Percentiles rank a stretch among this genome's conserved stretches.
phyloP scores from a whole-genome alignment of 2,329 filamentous ascomycete genomes.

The Fusarium aywerte region DNA sequence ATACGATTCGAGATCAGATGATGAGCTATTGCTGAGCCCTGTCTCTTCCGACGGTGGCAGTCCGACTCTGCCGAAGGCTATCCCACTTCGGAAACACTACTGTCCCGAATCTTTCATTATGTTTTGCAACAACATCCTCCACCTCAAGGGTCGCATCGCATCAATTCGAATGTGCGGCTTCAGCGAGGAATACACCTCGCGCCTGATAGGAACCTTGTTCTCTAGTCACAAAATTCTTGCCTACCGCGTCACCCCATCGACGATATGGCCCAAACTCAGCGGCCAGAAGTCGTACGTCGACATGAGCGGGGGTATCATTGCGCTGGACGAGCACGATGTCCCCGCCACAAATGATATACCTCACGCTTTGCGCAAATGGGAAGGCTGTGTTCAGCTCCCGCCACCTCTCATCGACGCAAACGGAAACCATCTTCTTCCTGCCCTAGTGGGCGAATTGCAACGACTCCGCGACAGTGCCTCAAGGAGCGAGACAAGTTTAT shows the following conservation, averaged over 20 bases:
- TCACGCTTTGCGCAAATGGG: slow-evolving; percentile 3
- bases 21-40: neutral
- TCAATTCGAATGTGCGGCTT: slow-evolving; percentile 54
- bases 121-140: slow-evolving; percentile 49
- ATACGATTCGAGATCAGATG: neutral
- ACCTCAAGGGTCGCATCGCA: slow-evolving; percentile 46
- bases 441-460: slow-evolving; percentile 33
- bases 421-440: slow-evolving; percentile 26
- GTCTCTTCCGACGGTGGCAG: neutral
- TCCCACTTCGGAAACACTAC: slow-evolving; percentile 31
- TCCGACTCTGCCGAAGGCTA: neutral
- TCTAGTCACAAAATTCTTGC: slow-evolving; percentile 22
- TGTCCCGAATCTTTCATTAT: slow-evolving; percentile 49
- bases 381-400: slow-evolving; percentile 46
- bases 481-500: slow-evolving; percentile 21
- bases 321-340: slow-evolving; percentile 39
- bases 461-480: slow-evolving; percentile 4
- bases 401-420: slow-evolving; percentile 35
- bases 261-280: slow-evolving; percentile 46
- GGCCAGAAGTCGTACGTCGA: slow-evolving; percentile 48
- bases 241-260: slow-evolving; percentile 49
- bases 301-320: slow-evolving; percentile 34
- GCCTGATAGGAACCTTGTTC: slow-evolving; percentile 47
- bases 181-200: slow-evolving; percentile 46
- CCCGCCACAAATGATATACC: neutral